These are phyloP conservation scores for Cyberlindnera galapagoensis DNA, from an alignment of 805 yeast species.

Conservation along the genomic window DNA sequence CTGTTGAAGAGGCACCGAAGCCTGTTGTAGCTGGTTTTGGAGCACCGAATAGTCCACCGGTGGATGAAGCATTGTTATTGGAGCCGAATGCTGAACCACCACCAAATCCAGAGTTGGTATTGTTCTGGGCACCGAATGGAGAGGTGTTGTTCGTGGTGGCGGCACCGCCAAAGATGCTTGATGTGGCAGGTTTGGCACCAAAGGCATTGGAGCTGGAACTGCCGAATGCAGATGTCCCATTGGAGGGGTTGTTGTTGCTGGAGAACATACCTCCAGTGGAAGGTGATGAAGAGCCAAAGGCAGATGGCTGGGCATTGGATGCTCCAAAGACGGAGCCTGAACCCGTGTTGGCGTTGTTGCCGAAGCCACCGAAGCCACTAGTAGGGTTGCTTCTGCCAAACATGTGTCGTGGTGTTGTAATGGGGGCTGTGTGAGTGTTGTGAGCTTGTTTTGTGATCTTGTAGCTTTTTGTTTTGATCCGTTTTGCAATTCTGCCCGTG, in stretches of 20 bases:
- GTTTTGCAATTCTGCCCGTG: neutral
- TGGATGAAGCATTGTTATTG: constrained; percentile 23
- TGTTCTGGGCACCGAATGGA: constrained; percentile 20
- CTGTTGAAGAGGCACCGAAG: constrained; percentile 15
- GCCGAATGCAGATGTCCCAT: constrained; percentile 23
- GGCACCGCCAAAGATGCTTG: constrained; percentile 15
- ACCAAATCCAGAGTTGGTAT: constrained; percentile 20
- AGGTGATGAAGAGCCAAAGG: constrained; percentile 21
- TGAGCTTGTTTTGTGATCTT: neutral
- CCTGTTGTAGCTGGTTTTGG: constrained; percentile 22
- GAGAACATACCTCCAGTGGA: constrained; percentile 34
- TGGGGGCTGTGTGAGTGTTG: neutral
- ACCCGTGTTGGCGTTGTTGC: constrained; percentile 25
- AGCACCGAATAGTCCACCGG: constrained; percentile 36
- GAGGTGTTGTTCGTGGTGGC: constrained; percentile 13
- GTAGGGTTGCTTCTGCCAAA: constrained; percentile 23
- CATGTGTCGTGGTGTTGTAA: constrained; percentile 12
- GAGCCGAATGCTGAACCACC: constrained; percentile 30
- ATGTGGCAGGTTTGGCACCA: constrained; percentile 23
- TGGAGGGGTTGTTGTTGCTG: constrained; percentile 21
- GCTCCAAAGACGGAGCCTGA: constrained; percentile 26
- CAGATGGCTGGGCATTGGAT: constrained; percentile 14
- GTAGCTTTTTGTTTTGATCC: neutral
- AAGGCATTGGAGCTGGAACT: constrained; percentile 13
- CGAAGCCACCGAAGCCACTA: constrained; percentile 29